Evolutionary conservation across 2,329 filamentous ascomycete genomes (phyloP).

Genomic region (Parastagonospora avenae): DNA sequence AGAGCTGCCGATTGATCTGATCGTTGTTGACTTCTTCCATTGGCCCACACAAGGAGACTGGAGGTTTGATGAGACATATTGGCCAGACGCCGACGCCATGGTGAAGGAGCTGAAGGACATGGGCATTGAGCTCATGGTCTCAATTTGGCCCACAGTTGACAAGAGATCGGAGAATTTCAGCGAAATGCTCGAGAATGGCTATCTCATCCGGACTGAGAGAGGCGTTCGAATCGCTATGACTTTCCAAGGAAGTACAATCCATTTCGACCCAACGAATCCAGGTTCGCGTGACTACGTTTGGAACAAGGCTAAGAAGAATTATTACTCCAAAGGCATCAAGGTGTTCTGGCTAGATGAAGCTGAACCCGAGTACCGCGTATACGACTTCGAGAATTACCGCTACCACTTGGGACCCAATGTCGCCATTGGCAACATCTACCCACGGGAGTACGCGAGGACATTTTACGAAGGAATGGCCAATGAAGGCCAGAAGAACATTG

Average conservation of each 20-base stretch:
- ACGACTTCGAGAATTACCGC: conserved; percentile 71
- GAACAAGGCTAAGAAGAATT: conserved; percentile 64
- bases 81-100: conserved; percentile 68
- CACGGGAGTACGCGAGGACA: conserved; percentile 61
- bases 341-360: conserved; percentile 74
- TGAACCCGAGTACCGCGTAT: conserved; percentile 67
- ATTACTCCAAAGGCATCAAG: conserved; percentile 66
- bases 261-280: conserved; percentile 69
- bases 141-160: conserved; percentile 72
- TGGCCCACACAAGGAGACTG: conserved; percentile 71
- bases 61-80: conserved; percentile 68
- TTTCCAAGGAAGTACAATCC: conserved; percentile 62
- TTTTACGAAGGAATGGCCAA: conserved; percentile 65
- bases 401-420: conserved; percentile 62
- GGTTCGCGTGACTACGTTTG: conserved; percentile 64
- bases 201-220: conserved; percentile 65
- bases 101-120: conserved; percentile 63
- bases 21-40: conserved; percentile 72
- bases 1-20: conserved; percentile 64
- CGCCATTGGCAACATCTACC: conserved; percentile 65
- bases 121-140: conserved; percentile 70
- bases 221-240: conserved; percentile 65
- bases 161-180: conserved; percentile 62
- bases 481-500: conserved; percentile 61
- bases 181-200: conserved; percentile 66